Conservation (phyloP, 1,139 yeast species). For the Candida anutae region DNA sequence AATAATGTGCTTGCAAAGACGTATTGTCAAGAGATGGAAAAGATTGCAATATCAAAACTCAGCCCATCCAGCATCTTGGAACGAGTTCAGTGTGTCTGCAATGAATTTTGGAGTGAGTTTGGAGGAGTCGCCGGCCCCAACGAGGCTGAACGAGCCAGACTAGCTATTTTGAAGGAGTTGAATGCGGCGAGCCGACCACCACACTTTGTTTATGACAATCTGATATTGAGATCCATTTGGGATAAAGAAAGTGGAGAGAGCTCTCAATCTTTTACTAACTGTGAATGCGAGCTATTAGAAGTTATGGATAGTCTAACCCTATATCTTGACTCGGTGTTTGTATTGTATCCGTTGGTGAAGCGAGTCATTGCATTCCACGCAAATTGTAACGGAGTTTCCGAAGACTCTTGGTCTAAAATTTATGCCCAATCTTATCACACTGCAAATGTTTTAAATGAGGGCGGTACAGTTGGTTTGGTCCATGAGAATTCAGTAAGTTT, state of each 20-base stretch:
- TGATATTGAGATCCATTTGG: constrained; percentile 9
- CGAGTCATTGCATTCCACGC: not conserved
- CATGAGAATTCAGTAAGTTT: not conserved
- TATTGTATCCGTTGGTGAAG: not conserved
- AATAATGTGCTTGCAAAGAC: too few species aligned
- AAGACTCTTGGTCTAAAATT: not conserved
- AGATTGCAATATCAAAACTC: too few species aligned
- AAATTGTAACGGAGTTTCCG: not conserved
- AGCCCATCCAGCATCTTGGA: too few species aligned
- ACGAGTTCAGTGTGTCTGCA: too few species aligned
- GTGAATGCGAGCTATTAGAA: constrained; percentile 12
- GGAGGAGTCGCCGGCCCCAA: too few species aligned
- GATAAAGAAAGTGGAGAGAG: constrained; percentile 9
- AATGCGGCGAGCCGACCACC: constrained; percentile 1
- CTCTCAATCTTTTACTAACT: constrained; percentile 12
- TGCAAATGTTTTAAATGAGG: not conserved
- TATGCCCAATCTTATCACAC: not conserved
- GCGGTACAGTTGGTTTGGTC: not conserved
- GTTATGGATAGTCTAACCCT: constrained; percentile 12
- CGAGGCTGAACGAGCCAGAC: constrained; percentile 4
- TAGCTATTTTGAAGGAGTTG: constrained; percentile 9
- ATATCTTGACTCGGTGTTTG: constrained; percentile 8
- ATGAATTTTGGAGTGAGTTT: too few species aligned
- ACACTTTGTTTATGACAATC: constrained; percentile 10
- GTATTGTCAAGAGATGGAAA: too few species aligned